These are phyloP conservation scores for Arthrobotrys pseudoclavata DNA, from an alignment of 2,329 filamentous ascomycete genomes.

Conservation along the genomic window DNA sequence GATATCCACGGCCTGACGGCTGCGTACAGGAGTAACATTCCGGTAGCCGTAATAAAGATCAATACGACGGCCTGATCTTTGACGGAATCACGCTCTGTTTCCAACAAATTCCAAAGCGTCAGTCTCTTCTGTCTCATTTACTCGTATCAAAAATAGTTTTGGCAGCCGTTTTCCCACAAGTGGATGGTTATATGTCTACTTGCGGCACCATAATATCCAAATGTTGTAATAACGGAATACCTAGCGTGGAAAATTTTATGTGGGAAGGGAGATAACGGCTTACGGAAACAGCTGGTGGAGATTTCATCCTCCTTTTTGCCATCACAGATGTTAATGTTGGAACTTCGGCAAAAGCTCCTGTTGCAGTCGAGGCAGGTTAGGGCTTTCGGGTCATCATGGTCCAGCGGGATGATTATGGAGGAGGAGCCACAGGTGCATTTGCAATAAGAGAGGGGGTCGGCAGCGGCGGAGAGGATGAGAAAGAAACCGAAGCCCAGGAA, in stretches of 20 bases:
- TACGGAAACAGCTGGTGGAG: conserved; percentile 76
- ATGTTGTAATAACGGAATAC: background rate
- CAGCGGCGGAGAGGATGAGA: conserved; percentile 48
- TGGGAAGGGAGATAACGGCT: conserved; percentile 60
- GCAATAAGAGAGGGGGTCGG: conserved; percentile 70
- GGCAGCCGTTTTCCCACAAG: conserved; percentile 6
- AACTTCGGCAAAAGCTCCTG: conserved; percentile 76
- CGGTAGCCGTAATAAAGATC: conserved; percentile 76
- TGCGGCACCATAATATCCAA: background rate
- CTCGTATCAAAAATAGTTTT: background rate
- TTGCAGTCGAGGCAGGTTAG: conserved; percentile 77
- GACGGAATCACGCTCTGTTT: conserved; percentile 74
- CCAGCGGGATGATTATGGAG: conserved; percentile 77
- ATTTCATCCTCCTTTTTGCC: conserved; percentile 75
- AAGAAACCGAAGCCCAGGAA: conserved; percentile 40
- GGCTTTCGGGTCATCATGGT: conserved; percentile 67
- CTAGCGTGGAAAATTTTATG: background rate
- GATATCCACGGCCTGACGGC: conserved; percentile 73
- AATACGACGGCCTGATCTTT: conserved; percentile 77
- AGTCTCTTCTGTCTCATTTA: background rate
- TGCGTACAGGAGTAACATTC: conserved; percentile 74
- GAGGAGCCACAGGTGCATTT: conserved; percentile 79
- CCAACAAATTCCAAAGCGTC: background rate
- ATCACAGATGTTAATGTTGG: conserved; percentile 75
- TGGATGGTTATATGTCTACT: conserved; percentile 16